Evolutionary conservation across 2,329 filamentous ascomycete genomes (phyloP).

Genomic region (Fusarium veterinarium): DNA sequence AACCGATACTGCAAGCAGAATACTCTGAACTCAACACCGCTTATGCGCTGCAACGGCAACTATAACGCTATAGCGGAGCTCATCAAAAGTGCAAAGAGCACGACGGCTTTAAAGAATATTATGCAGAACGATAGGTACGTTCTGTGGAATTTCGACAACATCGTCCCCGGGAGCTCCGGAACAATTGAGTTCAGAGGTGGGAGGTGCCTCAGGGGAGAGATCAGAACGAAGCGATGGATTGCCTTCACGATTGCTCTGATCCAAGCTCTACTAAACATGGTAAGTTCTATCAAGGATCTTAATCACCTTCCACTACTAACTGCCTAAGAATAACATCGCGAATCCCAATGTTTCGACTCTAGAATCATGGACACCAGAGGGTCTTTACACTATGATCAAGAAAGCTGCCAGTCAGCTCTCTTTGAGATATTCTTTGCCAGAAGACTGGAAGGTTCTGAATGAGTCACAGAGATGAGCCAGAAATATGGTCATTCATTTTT

Average conservation of each 20-base stretch:
- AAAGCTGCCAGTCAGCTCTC: neutral
- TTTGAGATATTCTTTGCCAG: neutral
- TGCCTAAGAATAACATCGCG: rapidly evolving
- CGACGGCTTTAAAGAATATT: neutral
- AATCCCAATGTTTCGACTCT: neutral
- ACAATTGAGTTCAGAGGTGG: neutral
- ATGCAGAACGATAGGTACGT: neutral
- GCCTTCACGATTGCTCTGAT: neutral
- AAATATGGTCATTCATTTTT: rapidly evolving
- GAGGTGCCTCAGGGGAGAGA: neutral
- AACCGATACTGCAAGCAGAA: neutral
- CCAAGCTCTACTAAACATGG: neutral
- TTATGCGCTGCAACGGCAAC: neutral
- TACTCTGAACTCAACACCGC: neutral
- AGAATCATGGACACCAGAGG: neutral
- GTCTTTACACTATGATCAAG: neutral
- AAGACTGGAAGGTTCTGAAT: neutral
- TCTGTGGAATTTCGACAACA: neutral
- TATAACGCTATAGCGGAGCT: neutral
- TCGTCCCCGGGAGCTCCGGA: neutral
- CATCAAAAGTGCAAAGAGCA: neutral
- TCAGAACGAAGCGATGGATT: neutral
- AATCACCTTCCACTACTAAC: neutral
- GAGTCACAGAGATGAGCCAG: neutral
- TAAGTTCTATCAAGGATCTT: rapidly evolving